Base-by-base conservation (phyloP, 805 yeast genomes). In the Helenozyma baotianmanensis region DNA sequence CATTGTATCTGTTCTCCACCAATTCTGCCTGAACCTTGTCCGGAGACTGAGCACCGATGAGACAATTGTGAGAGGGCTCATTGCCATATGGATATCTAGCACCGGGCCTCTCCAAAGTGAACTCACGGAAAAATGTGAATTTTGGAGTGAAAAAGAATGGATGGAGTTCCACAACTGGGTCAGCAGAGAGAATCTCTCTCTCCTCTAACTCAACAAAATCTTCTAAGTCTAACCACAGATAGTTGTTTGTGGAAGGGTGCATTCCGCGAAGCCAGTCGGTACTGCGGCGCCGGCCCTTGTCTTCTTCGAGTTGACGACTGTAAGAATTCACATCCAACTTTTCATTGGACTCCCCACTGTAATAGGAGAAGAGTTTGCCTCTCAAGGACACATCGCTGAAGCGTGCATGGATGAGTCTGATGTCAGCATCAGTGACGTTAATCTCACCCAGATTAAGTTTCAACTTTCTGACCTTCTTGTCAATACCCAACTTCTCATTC, bases 141-240 rank as follows among this genome's bases (percentile, higher is more conserved):
- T 76, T 60, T 1, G 86, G 86, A 6, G 82, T 66, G 29, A 44
- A 62, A 33, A 69, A 53, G 23, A 76, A 63, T 1, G 80, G 80
- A 6, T 64, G 41, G 1, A 73, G 59, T 27, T 60, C 59, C 10
- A 76, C 57, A 18, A 56, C 56, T 1, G 78, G 79, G 23, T 62
- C 31, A 43, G 63, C 39, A 50, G 62, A 55, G 4, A 62, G 53
- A 1, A 64, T 44, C 4, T 73, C 68, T 9, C 66, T 52, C 30
- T 68, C 60, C 38, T 82, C 84, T 26, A 87, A 50, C 45, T 88
- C 96, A 9, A 74, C 62, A 45, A 74, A 88, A 52, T 88, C 96
- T 36, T 82, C 82, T 14, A 65, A 58, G 48, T 87, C 94, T 29
- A 76, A 64, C 96, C 96, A 88, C 43, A 63, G 51, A 23, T 45